These are phyloP conservation scores for Scedosporium minutisporum DNA, from an alignment of 2,329 filamentous ascomycete genomes.

Conservation along the genomic window DNA sequence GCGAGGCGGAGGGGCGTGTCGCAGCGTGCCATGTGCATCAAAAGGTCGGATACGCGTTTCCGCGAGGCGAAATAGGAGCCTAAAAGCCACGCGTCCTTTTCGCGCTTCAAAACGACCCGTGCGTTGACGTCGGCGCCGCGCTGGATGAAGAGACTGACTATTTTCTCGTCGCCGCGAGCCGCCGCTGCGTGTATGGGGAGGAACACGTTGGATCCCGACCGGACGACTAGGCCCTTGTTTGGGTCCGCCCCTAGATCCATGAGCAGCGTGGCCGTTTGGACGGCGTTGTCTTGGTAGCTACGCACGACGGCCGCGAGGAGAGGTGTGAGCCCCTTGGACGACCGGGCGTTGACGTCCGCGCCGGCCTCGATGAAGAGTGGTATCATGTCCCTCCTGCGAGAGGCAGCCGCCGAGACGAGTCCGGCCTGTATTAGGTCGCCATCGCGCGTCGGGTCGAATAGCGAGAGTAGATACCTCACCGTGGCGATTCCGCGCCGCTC, in stretches of 20 bases:
- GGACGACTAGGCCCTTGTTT: background rate
- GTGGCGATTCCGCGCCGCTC: background rate
- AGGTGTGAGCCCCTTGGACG: background rate
- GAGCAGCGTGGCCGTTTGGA: constrained; percentile 18
- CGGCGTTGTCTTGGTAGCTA: background rate
- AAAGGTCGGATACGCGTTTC: too few species aligned
- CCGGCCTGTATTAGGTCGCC: background rate
- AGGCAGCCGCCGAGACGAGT: background rate
- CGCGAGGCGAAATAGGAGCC: background rate
- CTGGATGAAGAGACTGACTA: constrained; percentile 24
- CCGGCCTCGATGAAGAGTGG: background rate
- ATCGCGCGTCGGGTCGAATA: background rate
- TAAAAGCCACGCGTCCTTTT: background rate
- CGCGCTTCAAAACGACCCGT: constrained; percentile 10
- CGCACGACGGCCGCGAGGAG: background rate
- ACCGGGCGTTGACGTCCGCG: constrained; percentile 20
- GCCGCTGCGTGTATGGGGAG: constrained; percentile 29
- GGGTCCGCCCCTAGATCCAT: constrained; percentile 21
- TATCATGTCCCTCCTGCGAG: background rate
- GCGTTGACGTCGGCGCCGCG: constrained; percentile 25
- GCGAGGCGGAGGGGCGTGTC: background rate
- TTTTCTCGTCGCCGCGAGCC: constrained; percentile 21
- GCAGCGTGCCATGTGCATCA: too few species aligned
- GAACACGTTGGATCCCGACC: constrained; percentile 13
- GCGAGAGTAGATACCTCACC: background rate